A percentile compares a stretch with the other conserved stretches of the same genome.
These are phyloP conservation scores for Solanum hybrid DNA, from an alignment of 305 asterid species.

Conservation along the genomic window DNA sequence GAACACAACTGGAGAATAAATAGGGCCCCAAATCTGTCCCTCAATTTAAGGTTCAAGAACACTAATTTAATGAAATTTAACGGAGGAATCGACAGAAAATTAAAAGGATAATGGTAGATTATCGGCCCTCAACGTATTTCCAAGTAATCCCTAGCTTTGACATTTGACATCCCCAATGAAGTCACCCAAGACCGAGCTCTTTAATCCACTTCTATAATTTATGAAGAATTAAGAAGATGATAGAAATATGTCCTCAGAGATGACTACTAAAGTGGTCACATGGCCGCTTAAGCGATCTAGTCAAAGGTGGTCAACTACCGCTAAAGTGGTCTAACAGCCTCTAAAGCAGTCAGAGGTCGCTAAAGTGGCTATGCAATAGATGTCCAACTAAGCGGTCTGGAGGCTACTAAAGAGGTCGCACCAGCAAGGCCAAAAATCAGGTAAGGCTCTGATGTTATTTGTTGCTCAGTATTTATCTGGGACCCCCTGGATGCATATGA, in stretches of 20 bases:
- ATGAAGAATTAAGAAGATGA: not conserved
- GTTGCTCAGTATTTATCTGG: not conserved
- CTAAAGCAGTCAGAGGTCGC: not conserved
- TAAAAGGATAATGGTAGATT: not conserved
- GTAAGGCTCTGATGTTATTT: not conserved
- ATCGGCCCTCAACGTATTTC: not conserved
- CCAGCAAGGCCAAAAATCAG: not conserved
- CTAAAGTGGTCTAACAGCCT: not conserved
- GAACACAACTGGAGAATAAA: not conserved
- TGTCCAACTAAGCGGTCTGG: not conserved
- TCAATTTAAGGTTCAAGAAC: not conserved
- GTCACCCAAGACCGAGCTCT: not conserved
- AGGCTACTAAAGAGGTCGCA: not conserved
- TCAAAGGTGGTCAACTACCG: not conserved
- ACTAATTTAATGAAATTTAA: not conserved
- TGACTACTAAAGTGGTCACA: not conserved
- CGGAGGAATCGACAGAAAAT: not conserved
- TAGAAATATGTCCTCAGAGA: not conserved
- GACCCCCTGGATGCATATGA: not conserved
- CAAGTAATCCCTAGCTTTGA: not conserved
- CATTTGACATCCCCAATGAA: not conserved
- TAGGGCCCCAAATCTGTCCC: not conserved
- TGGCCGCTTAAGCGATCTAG: not conserved
- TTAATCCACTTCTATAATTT: not conserved
- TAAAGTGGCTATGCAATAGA: not conserved